A percentile compares a stretch with the other conserved stretches of the same genome.
phyloP scores from a whole-genome alignment of 2,329 filamentous ascomycete species.

The Aspergillus novoparasiticus region DNA sequence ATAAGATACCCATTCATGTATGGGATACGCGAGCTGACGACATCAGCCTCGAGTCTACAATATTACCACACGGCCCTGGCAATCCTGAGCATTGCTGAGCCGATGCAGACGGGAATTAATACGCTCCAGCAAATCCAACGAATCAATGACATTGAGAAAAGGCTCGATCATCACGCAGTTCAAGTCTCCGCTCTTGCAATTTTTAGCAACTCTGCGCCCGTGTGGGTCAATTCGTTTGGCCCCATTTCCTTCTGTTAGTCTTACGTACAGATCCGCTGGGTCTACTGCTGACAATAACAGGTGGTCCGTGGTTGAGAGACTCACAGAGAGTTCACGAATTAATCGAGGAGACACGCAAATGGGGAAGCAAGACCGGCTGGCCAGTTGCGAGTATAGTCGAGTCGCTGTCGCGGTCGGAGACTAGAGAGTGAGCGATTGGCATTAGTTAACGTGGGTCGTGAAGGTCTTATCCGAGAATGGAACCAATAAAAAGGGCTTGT shows the following conservation, averaged over 20 bases:
- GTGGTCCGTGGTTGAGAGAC: constrained; percentile 20
- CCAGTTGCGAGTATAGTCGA: constrained; percentile 3
- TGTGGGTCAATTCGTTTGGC: constrained; percentile 53
- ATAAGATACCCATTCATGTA: constrained; percentile 6
- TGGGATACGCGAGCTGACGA: not conserved
- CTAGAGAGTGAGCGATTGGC: not conserved
- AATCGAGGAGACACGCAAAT: not conserved
- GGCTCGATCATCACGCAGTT: constrained; percentile 39
- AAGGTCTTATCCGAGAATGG: not conserved
- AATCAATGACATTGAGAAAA: constrained; percentile 7
- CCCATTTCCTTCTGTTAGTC: constrained; percentile 51
- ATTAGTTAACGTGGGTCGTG: not conserved
- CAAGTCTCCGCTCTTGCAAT: constrained; percentile 51
- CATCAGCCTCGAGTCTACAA: constrained; percentile 46
- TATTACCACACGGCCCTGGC: constrained; percentile 44
- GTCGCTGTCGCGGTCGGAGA: not conserved
- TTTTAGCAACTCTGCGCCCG: constrained; percentile 45
- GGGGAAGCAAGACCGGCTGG: constrained; percentile 14
- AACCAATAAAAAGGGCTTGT: constrained; percentile 9
- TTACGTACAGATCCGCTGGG: not conserved
- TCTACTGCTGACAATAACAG: constrained; percentile 4
- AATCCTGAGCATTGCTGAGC: constrained; percentile 32
- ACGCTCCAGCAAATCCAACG: constrained; percentile 20
- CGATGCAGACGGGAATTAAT: constrained; percentile 7
- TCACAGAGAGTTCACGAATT: not conserved